phyloP scores from a whole-genome alignment of 805 yeast species.

The Wickerhamiella alocasiicola region DNA sequence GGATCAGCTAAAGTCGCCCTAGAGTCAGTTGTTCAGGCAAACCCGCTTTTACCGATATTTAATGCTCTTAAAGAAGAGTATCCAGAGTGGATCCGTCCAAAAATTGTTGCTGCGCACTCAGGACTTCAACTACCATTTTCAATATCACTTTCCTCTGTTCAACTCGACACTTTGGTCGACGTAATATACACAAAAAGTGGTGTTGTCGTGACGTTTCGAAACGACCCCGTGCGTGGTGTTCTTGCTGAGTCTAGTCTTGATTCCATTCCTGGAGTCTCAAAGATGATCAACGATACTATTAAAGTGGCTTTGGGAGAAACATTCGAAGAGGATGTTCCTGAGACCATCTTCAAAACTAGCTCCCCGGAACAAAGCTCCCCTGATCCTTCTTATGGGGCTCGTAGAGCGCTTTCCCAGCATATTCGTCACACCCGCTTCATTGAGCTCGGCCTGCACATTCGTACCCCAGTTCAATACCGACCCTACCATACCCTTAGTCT shows the following conservation, averaged over 20 bases:
- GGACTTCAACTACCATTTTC: constrained; percentile 24
- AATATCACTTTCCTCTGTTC: constrained; percentile 20
- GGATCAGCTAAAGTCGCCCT: constrained; percentile 66
- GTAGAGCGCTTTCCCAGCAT: constrained; percentile 19
- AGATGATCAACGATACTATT: constrained; percentile 19
- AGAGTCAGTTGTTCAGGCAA: constrained; percentile 65
- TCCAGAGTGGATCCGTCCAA: constrained; percentile 21
- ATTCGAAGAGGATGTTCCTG: constrained; percentile 28
- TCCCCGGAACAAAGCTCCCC: constrained; percentile 17
- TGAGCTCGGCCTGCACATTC: constrained; percentile 5
- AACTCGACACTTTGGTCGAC: constrained; percentile 24
- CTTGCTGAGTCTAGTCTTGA: constrained; percentile 24
- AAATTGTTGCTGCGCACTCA: constrained; percentile 19
- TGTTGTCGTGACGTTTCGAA: constrained; percentile 23
- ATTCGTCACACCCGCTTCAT: constrained; percentile 3
- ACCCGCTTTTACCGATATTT: constrained; percentile 35
- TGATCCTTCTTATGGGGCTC: constrained; percentile 20
- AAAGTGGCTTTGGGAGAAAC: constrained; percentile 21
- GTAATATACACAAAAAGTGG: constrained; percentile 25
- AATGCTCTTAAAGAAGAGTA: constrained; percentile 27
- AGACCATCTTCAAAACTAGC: constrained; percentile 23
- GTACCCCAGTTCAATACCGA: constrained; percentile 1
- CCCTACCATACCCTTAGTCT: constrained; percentile 17
- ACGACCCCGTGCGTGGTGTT: constrained; percentile 24
- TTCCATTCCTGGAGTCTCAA: constrained; percentile 24